Evolutionary conservation across 2,329 filamentous ascomycete genomes (phyloP), one percentile per base, ranked within the genome.

Genomic region (Ophiostoma populinum): DNA sequence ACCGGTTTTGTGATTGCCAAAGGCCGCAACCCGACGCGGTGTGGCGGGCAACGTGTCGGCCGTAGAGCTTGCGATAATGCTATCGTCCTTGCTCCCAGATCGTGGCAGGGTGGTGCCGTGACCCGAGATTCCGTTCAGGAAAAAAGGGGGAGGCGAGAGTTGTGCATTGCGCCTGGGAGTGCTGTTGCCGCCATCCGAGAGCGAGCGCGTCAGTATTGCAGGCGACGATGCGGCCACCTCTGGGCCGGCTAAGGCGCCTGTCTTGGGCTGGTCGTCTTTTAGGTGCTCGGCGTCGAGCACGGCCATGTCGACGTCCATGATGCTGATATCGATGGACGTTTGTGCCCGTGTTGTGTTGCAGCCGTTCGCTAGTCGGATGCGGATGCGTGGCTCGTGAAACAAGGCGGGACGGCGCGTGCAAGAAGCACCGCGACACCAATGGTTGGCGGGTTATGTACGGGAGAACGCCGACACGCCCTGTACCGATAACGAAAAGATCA

Each of bases 61-160:
- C 49, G 39, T 35, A 38, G 46, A 18, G 49, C 47, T 32, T 48
- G 57, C 54, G 38, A 78, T 57, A 36, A 61, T 61, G 48, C 63
- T 73, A 48, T 82, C 77, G 55, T 81, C 75, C 51, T 79, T 79
- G 39, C 70, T 75, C 15, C 63, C 62, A 32, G 62, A 58, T 12
- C 64, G 59, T 2, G 22, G 12, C 26, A 64, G 52, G n/a, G 66
- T 20, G 10, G 17, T 19, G 17, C 29, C 29, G n/a, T 9, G 29
- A 21, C 3, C 27, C 27, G n/a, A 13, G 4, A 10, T 9, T 19
- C 29, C 60, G 36, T 67, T 62, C 36, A 69, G 52, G 34, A 71
- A 65, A 43, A 59, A 57, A 27, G 74, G 68, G 24, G 73, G 72
- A 4, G 71, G 63, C 5, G 67, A 71, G 13, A 74, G 54, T 43